Evolutionary conservation across 108 stramenopile species (phyloP).

Genomic region (Cyclotella sp.): DNA sequence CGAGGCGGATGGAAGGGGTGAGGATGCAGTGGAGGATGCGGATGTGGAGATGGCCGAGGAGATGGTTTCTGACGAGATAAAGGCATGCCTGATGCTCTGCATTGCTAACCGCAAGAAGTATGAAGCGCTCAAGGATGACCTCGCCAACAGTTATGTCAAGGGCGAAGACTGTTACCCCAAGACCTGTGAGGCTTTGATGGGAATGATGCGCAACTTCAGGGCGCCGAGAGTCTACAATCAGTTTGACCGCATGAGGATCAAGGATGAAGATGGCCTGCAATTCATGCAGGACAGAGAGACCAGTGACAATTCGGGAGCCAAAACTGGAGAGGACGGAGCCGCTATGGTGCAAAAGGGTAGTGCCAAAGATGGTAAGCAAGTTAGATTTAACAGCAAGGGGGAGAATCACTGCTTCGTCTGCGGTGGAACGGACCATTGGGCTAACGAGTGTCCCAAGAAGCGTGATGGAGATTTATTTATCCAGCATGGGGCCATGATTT

Average conservation of each 20-base stretch:
- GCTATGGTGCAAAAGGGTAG: background rate
- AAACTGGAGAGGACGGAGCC: background rate
- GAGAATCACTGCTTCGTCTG: too few relatives aligned
- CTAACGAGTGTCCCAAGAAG: background rate
- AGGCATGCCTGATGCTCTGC: background rate
- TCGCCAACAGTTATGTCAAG: background rate
- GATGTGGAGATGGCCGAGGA: too few relatives aligned
- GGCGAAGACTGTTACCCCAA: background rate
- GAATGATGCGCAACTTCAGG: background rate
- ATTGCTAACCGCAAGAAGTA: background rate
- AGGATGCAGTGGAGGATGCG: too few relatives aligned
- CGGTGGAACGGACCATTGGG: conserved; percentile 7
- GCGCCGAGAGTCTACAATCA: too few relatives aligned
- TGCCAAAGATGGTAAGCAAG: too few relatives aligned
- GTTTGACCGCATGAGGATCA: too few relatives aligned
- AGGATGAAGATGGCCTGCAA: background rate
- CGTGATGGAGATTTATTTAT: too few relatives aligned
- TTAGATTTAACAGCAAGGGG: conserved; percentile 7
- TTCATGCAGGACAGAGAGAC: background rate
- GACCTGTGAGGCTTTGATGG: background rate
- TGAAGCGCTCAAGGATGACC: background rate
- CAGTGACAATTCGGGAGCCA: background rate
- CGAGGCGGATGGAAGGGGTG: too few relatives aligned
- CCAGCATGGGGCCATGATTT: too few relatives aligned
- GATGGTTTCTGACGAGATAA: background rate